Conservation (phyloP, 2,329 filamentous ascomycete species). For the Pseudogymnoascus pannorum region DNA sequence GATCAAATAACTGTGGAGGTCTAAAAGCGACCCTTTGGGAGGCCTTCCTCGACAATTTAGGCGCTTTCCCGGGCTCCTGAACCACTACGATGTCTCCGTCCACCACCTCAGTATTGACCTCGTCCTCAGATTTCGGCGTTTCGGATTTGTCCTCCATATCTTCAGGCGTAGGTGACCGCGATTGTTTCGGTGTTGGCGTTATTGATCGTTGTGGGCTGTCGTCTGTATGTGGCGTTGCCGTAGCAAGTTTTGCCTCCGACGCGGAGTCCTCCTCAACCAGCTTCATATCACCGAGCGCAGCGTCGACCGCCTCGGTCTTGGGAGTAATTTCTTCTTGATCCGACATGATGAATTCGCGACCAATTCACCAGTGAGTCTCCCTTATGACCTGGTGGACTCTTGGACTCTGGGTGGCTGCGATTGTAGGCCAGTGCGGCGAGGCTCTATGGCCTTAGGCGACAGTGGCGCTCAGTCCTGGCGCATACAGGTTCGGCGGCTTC, state of each 20-base stretch:
- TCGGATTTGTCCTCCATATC: conserved; percentile 17
- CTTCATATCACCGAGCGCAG: conserved; percentile 29
- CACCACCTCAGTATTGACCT: conserved; percentile 43
- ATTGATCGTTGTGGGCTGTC: conserved; percentile 19
- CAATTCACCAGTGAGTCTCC: conserved; percentile 8
- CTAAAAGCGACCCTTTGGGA: conserved; percentile 62
- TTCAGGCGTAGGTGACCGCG: conserved; percentile 22
- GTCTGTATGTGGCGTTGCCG: conserved; percentile 13
- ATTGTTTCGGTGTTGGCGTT: conserved; percentile 23
- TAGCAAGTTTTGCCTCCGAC: conserved; percentile 21
- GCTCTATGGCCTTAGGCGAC: conserved; percentile 4
- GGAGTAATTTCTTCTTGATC: conserved; percentile 23
- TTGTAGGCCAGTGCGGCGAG: not conserved
- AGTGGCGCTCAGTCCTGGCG: not conserved
- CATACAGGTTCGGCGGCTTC: not conserved
- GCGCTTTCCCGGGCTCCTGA: conserved; percentile 55
- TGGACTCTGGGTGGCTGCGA: not conserved
- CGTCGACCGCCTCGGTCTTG: conserved; percentile 25
- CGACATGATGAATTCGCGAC: conserved; percentile 21
- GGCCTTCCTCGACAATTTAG: conserved; percentile 66
- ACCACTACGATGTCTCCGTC: conserved; percentile 56
- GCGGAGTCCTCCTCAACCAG: conserved; percentile 21
- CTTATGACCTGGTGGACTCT: not conserved
- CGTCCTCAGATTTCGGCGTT: conserved; percentile 31
- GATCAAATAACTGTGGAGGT: conserved; percentile 59